Conservation (phyloP, 2,329 filamentous ascomycete genomes). For the Biscogniauxia mediterranea region DNA sequence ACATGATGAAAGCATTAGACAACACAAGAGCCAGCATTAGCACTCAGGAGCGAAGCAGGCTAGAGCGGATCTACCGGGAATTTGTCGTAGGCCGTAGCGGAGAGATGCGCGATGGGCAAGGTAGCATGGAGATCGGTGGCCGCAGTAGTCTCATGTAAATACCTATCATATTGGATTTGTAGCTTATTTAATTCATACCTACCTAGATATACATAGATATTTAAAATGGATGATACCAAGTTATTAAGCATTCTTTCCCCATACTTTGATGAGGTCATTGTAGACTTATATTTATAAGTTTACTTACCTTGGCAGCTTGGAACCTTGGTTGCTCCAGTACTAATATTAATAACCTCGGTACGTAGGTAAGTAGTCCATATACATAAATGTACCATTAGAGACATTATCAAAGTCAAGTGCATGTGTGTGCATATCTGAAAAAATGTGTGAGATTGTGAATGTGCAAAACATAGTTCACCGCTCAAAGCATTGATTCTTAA, state of each 20-base stretch:
- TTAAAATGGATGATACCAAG: too few relatives aligned
- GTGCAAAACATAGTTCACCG: neutral
- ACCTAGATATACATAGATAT: too few relatives aligned
- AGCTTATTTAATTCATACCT: too few relatives aligned
- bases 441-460: too few relatives aligned
- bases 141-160: constrained; percentile 88
- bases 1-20: constrained; percentile 74
- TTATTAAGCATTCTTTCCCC: too few relatives aligned
- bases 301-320: neutral
- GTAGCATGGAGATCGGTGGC: constrained; percentile 86
- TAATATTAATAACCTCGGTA: too few relatives aligned
- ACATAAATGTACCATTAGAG: too few relatives aligned
- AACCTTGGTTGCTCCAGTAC: neutral
- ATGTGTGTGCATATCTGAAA: neutral
- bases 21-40: constrained; percentile 82
- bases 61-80: constrained; percentile 83
- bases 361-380: too few relatives aligned
- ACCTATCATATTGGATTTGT: neutral
- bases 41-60: constrained; percentile 67
- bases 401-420: neutral
- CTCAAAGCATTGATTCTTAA: too few relatives aligned
- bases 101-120: constrained; percentile 92
- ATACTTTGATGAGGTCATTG: too few relatives aligned
- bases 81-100: constrained; percentile 92
- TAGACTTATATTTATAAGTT: too few relatives aligned